Percentiles rank a stretch among this genome's conserved stretches.
Conservation (phyloP, 441 rosid species). For the Gossypium lobatum region DNA sequence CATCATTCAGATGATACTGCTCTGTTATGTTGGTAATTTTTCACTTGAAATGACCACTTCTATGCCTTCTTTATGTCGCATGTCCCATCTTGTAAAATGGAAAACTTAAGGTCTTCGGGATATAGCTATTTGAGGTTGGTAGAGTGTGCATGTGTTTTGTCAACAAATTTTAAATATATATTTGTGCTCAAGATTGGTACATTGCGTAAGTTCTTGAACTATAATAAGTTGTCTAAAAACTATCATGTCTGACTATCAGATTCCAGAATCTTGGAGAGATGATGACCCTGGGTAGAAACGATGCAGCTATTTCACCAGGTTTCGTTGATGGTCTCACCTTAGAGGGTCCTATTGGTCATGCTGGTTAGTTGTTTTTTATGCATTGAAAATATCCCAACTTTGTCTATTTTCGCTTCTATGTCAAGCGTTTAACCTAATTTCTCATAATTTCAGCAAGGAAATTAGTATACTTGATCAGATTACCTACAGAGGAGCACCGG, state of each 20-base stretch:
- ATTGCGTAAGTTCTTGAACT: slow-evolving; percentile 3
- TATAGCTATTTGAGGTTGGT: not conserved
- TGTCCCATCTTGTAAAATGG: not conserved
- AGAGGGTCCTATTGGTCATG: slow-evolving; percentile 84
- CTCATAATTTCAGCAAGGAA: slow-evolving; percentile 55
- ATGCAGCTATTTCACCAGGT: slow-evolving; percentile 82
- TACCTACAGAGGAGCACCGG: slow-evolving; percentile 91
- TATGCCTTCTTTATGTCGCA: not conserved
- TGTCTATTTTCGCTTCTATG: not conserved
- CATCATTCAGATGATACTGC: not conserved
- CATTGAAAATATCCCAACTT: not conserved
- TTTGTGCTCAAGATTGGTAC: not conserved
- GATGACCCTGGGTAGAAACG: slow-evolving; percentile 86
- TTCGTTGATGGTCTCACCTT: slow-evolving; percentile 84
- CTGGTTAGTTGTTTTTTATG: slow-evolving; percentile 36
- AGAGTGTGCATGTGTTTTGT: not conserved
- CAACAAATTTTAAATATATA: not conserved
- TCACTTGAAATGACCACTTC: not conserved
- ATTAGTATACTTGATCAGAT: slow-evolving; percentile 70
- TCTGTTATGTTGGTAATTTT: not conserved
- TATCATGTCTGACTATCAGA: slow-evolving; percentile 31
- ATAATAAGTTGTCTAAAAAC: not conserved
- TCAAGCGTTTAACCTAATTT: not conserved
- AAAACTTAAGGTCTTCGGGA: not conserved
- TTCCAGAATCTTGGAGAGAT: slow-evolving; percentile 93